Percentiles rank a stretch among this genome's conserved stretches.
These are phyloP conservation scores for Ceratobasidium theobromae DNA, from an alignment of 1,284 basidiomycete species.

Conservation along the genomic window DNA sequence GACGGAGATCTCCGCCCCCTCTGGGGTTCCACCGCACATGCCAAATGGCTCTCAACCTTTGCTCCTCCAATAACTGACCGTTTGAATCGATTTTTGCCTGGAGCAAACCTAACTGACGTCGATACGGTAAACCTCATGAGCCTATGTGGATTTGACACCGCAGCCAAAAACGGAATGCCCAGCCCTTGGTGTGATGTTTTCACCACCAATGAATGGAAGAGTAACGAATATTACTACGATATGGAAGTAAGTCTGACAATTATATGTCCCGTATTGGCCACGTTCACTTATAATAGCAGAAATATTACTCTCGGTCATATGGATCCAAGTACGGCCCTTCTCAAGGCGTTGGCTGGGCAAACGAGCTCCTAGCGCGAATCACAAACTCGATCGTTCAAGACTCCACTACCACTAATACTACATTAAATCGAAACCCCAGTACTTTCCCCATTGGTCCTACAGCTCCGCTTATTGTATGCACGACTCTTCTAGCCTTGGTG, in stretches of 20 bases:
- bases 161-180: conserved; percentile 48
- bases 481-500: not conserved
- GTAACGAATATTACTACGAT: conserved; percentile 70
- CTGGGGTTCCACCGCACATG: conserved; percentile 30
- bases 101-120: conserved; percentile 56
- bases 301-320: conserved; percentile 33
- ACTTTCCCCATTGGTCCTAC: conserved; percentile 45
- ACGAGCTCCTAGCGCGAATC: conserved; percentile 48
- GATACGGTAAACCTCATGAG: conserved; percentile 67
- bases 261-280: not conserved
- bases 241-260: conserved; percentile 69
- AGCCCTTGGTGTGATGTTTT: conserved; percentile 77
- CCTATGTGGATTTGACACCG: conserved; percentile 77
- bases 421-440: conserved; percentile 42
- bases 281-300: conserved; percentile 16
- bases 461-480: conserved; percentile 27
- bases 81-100: conserved; percentile 59
- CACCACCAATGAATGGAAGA: conserved; percentile 55
- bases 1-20: conserved; percentile 42
- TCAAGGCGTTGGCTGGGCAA: conserved; percentile 45
- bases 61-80: conserved; percentile 58
- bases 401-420: conserved; percentile 43
- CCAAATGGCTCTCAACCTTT: conserved; percentile 58
- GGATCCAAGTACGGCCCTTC: conserved; percentile 5
- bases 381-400: conserved; percentile 41